These are phyloP conservation scores for Rugosomyces carneus DNA, from an alignment of 1,284 basidiomycete species.

Conservation along the genomic window DNA sequence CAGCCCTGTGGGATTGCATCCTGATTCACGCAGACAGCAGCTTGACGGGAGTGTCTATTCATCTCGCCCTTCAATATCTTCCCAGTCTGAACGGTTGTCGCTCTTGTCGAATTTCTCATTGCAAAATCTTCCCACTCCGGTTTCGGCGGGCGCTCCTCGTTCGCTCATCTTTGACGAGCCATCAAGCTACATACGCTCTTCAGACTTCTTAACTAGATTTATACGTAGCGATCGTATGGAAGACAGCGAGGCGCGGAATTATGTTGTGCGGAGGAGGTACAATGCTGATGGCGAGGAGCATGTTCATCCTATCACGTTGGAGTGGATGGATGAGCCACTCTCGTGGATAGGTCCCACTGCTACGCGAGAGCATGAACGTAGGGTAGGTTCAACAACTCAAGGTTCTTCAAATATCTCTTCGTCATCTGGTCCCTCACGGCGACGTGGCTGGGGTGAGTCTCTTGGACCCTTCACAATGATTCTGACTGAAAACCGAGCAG, in stretches of 20 bases:
- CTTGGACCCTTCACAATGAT: background rate
- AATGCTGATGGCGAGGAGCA: constrained; percentile 38
- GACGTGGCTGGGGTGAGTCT: constrained; percentile 49
- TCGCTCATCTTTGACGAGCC: constrained; percentile 35
- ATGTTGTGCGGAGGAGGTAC: constrained; percentile 33
- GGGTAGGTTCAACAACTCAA: constrained; percentile 17
- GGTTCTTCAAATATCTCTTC: constrained; percentile 13
- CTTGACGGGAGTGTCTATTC: constrained; percentile 1
- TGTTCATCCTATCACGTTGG: constrained; percentile 32
- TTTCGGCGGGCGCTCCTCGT: constrained; percentile 22
- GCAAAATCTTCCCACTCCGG: constrained; percentile 30
- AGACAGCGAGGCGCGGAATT: constrained; percentile 23
- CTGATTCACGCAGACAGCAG: constrained; percentile 8
- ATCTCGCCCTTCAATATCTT: constrained; percentile 15
- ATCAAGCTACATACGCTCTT: constrained; percentile 24
- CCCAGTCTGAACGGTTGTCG: constrained; percentile 27
- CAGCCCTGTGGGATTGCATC: constrained; percentile 2
- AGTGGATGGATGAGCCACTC: constrained; percentile 28
- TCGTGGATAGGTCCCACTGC: constrained; percentile 23
- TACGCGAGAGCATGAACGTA: constrained; percentile 6
- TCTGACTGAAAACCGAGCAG: constrained; percentile 22
- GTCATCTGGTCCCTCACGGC: constrained; percentile 24
- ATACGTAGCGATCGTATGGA: constrained; percentile 15
- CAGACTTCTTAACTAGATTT: constrained; percentile 12
- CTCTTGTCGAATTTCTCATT: constrained; percentile 31